Conservation (phyloP, 73 alveolate species). For the Paramecium sonneborni region DNA sequence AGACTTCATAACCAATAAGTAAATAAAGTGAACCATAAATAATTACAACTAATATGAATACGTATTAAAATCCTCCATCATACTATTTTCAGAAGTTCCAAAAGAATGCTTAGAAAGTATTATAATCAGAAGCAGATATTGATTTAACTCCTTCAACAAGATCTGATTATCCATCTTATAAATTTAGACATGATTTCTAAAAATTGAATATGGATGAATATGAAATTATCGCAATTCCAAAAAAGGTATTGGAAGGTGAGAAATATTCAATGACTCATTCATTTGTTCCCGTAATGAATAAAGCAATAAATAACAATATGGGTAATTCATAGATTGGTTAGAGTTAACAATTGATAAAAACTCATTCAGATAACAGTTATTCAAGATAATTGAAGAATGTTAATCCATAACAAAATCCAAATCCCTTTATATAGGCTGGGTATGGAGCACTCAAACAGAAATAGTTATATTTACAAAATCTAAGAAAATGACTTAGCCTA, state of each 20-base stretch:
- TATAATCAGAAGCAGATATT: not conserved
- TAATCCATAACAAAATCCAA: not conserved
- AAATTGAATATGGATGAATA: slow-evolving; percentile 14
- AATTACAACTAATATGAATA: not conserved
- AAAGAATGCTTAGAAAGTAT: not conserved
- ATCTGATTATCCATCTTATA: slow-evolving; percentile 1
- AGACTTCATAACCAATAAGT: not conserved
- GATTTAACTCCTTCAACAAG: slow-evolving; percentile 9
- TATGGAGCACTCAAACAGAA: not conserved
- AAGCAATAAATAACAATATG: not conserved
- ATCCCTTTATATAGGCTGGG: not conserved
- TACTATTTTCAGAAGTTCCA: slow-evolving; percentile 23
- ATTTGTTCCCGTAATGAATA: not conserved
- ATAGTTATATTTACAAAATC: not conserved
- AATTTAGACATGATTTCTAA: not conserved
- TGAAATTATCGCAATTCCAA: slow-evolving; percentile 1
- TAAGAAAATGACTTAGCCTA: not conserved
- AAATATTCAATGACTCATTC: slow-evolving; percentile 23
- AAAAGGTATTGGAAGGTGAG: not conserved
- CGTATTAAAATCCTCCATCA: not conserved
- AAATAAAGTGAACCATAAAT: not conserved
- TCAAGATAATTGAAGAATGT: not conserved
- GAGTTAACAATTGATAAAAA: not conserved
- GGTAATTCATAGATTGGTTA: not conserved
- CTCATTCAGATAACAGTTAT: not conserved